Conservation (phyloP, 2,329 filamentous ascomycete species). For the Neofusicoccum sp. region DNA sequence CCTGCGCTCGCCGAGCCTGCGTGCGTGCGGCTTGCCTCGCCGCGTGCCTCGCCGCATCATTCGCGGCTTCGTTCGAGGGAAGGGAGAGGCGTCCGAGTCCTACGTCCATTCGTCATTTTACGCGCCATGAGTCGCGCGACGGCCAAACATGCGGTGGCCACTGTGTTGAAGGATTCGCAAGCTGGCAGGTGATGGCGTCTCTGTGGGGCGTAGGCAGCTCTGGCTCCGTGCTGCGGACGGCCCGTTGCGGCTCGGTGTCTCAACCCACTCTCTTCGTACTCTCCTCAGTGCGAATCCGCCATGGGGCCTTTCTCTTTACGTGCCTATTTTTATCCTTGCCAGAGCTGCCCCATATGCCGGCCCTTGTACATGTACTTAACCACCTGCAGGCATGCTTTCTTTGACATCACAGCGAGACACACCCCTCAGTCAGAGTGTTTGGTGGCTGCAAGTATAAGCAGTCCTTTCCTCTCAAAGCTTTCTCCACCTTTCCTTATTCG, state of each 20-base stretch:
- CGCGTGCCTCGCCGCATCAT: background rate
- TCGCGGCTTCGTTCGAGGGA: background rate
- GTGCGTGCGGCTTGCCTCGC: background rate
- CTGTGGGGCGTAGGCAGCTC: slow-evolving; percentile 11
- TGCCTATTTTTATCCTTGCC: slow-evolving; percentile 4
- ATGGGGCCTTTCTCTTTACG: background rate
- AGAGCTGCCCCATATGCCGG: background rate
- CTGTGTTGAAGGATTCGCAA: slow-evolving; percentile 13
- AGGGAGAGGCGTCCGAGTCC: background rate
- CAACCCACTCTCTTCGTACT: background rate
- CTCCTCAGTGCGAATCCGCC: background rate
- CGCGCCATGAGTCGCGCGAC: background rate
- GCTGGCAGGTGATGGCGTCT: slow-evolving; percentile 11
- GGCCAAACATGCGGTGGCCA: background rate
- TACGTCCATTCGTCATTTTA: background rate
- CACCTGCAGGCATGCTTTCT: background rate
- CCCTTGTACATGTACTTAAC: background rate
- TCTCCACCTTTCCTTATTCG: background rate
- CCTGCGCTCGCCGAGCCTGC: background rate
- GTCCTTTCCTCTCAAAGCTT: background rate
- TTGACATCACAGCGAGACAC: background rate
- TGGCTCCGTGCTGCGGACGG: slow-evolving; percentile 17
- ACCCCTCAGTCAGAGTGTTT: background rate
- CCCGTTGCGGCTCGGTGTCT: slow-evolving; percentile 8
- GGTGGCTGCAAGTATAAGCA: slow-evolving; percentile 1